Evolutionary conservation across 2,329 filamentous ascomycete species (phyloP).

Genomic region (Leptoxyphium fumago): DNA sequence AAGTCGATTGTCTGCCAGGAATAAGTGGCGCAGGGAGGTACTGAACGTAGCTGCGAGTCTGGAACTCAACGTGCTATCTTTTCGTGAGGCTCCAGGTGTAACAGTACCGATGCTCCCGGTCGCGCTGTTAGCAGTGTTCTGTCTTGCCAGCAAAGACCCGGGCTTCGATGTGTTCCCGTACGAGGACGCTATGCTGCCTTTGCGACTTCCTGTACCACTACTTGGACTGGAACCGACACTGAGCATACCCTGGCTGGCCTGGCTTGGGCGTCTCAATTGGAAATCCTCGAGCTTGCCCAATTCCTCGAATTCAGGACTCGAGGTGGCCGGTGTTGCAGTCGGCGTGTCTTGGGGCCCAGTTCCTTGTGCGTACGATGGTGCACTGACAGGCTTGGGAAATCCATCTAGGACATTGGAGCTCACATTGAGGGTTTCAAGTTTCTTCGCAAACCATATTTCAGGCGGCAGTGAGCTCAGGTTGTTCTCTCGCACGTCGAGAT

Average conservation of each 20-base stretch:
- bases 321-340: conserved; percentile 29
- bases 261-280: conserved; percentile 61
- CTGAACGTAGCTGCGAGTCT: conserved; percentile 77
- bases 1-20: conserved; percentile 83
- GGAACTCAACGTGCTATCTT: conserved; percentile 77
- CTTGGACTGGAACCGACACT: conserved; percentile 37
- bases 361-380: conserved; percentile 25
- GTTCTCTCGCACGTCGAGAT: conserved; percentile 82
- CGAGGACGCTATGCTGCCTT: conserved; percentile 57
- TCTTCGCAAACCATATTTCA: conserved; percentile 92
- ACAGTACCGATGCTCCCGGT: conserved; percentile 40
- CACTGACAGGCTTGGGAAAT: conserved; percentile 74
- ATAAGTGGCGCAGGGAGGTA: conserved; percentile 67
- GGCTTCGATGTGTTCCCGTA: neutral
- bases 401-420: conserved; percentile 85
- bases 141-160: conserved; percentile 40
- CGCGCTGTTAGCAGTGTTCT: conserved; percentile 60
- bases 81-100: conserved; percentile 45
- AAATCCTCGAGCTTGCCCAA: conserved; percentile 50
- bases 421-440: conserved; percentile 80
- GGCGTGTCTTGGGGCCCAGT: conserved; percentile 29
- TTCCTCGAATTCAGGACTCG: conserved; percentile 65
- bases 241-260: conserved; percentile 58
- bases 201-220: conserved; percentile 35
- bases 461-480: conserved; percentile 78